A percentile compares a stretch with the other conserved stretches of the same genome.
These are phyloP conservation scores for Rhodosporidiobolus sp. DNA, from an alignment of 768 basidiomycete species.

Conservation along the genomic window DNA sequence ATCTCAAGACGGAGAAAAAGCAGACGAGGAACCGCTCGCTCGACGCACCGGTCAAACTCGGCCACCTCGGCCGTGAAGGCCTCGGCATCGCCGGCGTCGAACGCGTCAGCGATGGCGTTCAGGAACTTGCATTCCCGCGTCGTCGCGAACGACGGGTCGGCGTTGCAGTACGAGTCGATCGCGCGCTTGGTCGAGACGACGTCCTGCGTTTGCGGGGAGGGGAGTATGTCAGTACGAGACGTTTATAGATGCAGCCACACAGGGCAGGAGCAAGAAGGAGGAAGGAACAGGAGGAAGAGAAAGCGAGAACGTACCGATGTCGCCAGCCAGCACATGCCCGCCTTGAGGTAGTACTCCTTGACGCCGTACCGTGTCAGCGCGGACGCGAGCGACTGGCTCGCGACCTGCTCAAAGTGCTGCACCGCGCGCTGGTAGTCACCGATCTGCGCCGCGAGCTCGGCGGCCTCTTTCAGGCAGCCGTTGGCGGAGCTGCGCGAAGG, in stretches of 20 bases:
- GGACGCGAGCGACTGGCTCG: conserved; percentile 72
- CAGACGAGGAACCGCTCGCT: background rate
- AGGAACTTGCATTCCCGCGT: conserved; percentile 92
- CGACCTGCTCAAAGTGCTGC: conserved; percentile 83
- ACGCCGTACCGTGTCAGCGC: conserved; percentile 95
- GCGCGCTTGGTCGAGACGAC: conserved; percentile 76
- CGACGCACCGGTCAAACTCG: conserved; percentile 38
- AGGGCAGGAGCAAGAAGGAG: background rate
- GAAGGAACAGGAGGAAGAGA: too few relatives aligned
- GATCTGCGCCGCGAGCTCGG: conserved; percentile 86
- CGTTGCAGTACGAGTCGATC: conserved; percentile 68
- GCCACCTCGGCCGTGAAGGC: conserved; percentile 31
- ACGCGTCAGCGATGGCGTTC: conserved; percentile 70
- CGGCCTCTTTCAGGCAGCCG: conserved; percentile 91
- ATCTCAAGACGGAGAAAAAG: background rate
- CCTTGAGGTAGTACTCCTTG: conserved; percentile 92
- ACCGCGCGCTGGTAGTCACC: conserved; percentile 83
- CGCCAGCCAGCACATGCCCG: conserved; percentile 82
- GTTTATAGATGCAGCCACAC: background rate
- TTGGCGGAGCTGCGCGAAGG: conserved; percentile 72
- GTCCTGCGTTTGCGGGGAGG: conserved; percentile 63
- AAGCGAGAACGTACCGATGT: conserved; percentile 62
- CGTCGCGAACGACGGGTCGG: conserved; percentile 77
- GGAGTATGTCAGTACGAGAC: too few relatives aligned
- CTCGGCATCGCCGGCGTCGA: conserved; percentile 60